Percentiles rank a stretch among this genome's conserved stretches.
Conservation (phyloP, 148 eudicot genomes). For the Simmondsia chinensis region DNA sequence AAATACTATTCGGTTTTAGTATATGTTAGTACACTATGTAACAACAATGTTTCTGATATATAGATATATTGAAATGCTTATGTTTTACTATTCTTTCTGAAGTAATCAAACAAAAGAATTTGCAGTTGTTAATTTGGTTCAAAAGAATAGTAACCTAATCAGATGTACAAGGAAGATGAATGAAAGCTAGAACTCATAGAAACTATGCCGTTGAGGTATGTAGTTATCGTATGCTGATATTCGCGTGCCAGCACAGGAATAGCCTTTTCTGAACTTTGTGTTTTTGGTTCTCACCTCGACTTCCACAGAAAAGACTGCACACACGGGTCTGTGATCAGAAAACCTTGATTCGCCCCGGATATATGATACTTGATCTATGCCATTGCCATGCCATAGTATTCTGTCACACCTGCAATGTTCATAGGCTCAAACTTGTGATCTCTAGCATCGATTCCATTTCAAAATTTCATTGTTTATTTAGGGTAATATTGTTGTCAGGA, state of each 20-base stretch:
- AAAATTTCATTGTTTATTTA: no score
- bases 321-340: conserved; percentile 82
- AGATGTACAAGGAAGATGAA: not conserved
- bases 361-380: conserved; percentile 58
- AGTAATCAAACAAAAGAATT: no score
- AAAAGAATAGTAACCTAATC: no score
- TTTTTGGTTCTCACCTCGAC: conserved; percentile 33
- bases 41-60: no score
- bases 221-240: conserved; percentile 20
- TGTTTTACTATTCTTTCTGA: no score
- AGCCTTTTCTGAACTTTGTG: conserved; percentile 48
- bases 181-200: conserved; percentile 24
- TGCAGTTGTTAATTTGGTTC: no score
- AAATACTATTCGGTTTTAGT: no score
- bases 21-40: no score
- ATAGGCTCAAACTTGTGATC: not conserved
- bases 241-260: conserved; percentile 30
- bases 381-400: conserved; percentile 69
- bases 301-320: conserved; percentile 47
- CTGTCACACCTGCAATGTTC: conserved; percentile 64
- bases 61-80: no score
- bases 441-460: no score
- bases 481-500: no score
- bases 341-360: conserved; percentile 65
- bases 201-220: conserved; percentile 40